phyloP scores from a whole-genome alignment of 768 basidiomycete species.

The Leucocoprinus leucothites region DNA sequence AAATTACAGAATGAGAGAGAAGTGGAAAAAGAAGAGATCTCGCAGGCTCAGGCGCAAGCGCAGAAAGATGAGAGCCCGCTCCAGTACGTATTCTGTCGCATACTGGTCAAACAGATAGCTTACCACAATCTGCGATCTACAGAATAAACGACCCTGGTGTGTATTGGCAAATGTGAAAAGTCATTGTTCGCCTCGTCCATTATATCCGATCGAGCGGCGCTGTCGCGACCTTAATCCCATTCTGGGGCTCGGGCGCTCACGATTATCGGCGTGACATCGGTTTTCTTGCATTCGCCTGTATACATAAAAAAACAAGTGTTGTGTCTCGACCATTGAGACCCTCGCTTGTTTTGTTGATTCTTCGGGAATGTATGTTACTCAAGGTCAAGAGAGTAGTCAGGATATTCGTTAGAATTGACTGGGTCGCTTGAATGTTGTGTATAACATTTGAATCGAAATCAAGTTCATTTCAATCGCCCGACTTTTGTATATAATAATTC shows the following conservation, averaged over 20 bases:
- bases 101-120: no score
- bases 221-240: neutral
- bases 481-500: no score
- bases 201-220: neutral
- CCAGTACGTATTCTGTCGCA: constrained; percentile 57
- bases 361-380: neutral
- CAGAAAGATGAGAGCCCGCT: constrained; percentile 95
- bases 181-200: constrained; percentile 1
- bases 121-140: constrained; percentile 2
- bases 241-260: no score
- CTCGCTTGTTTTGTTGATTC: neutral
- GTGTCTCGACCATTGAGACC: neutral
- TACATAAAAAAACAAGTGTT: constrained; percentile 4
- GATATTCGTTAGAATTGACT: neutral
- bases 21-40: constrained; percentile 96
- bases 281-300: constrained; percentile 8
- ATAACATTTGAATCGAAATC: neutral
- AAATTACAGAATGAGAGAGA: constrained; percentile 77
- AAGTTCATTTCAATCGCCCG: constrained; percentile 1
- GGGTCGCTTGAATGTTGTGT: constrained; percentile 7
- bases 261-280: neutral
- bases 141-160: constrained; percentile 33
- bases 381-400: neutral
- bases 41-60: constrained; percentile 91
- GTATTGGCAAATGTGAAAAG: constrained; percentile 8